A percentile compares a stretch with the other conserved stretches of the same genome.
phyloP scores from a whole-genome alignment of 2,329 filamentous ascomycete genomes.

The Dactylellina drechsleri region DNA sequence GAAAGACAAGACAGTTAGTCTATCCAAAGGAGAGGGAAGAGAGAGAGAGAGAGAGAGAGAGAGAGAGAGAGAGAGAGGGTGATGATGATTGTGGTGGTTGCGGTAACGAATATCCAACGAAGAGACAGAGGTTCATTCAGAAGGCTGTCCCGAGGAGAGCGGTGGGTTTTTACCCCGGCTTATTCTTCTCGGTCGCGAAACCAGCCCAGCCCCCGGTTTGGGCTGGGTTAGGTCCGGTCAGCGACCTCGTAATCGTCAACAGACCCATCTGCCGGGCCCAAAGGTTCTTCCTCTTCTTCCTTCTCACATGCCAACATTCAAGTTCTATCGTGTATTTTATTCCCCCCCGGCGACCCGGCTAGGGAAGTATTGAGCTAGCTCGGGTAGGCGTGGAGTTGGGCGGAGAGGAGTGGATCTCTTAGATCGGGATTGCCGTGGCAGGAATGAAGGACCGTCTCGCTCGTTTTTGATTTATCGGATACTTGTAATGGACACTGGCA shows the following conservation, averaged over 20 bases:
- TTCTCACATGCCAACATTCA: too few species aligned
- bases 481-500: not conserved
- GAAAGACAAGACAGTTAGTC: too few species aligned
- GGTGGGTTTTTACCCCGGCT: constrained; percentile 47
- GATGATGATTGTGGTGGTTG: not conserved
- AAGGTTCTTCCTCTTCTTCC: too few species aligned
- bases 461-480: not conserved
- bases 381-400: too few species aligned
- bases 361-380: too few species aligned
- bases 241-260: too few species aligned
- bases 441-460: not conserved
- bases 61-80: not conserved
- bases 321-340: too few species aligned
- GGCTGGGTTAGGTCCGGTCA: not conserved
- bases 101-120: not conserved
- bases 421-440: too few species aligned
- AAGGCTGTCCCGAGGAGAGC: constrained; percentile 38
- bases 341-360: constrained; percentile 5
- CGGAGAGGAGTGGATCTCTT: too few species aligned
- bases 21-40: too few species aligned
- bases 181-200: constrained; percentile 7
- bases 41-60: too few species aligned
- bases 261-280: too few species aligned
- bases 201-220: constrained; percentile 9
- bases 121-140: not conserved